Percentiles rank a stretch among this genome's conserved stretches.
phyloP scores from a whole-genome alignment of 225 moss, liverwort and hornwort species.

The Bryum argenteum region DNA sequence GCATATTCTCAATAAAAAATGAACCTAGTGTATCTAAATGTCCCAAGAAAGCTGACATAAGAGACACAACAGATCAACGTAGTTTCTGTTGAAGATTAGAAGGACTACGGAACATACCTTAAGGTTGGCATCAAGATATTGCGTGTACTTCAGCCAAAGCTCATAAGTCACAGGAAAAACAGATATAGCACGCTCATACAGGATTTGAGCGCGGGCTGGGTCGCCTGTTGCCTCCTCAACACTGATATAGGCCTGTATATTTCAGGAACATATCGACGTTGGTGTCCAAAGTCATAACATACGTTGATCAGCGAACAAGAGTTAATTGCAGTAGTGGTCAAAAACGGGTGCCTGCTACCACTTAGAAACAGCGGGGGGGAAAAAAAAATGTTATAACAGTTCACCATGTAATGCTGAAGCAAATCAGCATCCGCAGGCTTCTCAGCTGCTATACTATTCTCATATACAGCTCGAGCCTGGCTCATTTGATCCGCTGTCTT shows the following conservation, averaged over 20 bases:
- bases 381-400: background rate
- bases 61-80: slow-evolving; percentile 14
- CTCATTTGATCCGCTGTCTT: slow-evolving; percentile 73
- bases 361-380: background rate
- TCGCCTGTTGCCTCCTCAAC: slow-evolving; percentile 90
- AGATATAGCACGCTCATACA: slow-evolving; percentile 85
- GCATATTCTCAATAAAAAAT: too few relatives aligned
- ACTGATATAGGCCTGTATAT: slow-evolving; percentile 64
- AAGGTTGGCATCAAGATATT: slow-evolving; percentile 78
- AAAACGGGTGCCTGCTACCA: background rate
- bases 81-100: slow-evolving; percentile 19
- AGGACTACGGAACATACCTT: slow-evolving; percentile 57
- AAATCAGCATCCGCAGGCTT: slow-evolving; percentile 70
- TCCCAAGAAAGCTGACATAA: slow-evolving; percentile 18
- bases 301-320: slow-evolving; percentile 12
- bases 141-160: slow-evolving; percentile 85
- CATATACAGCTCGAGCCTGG: slow-evolving; percentile 66
- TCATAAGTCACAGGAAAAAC: slow-evolving; percentile 81
- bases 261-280: slow-evolving; percentile 19
- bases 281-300: slow-evolving; percentile 15
- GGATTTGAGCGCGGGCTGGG: slow-evolving; percentile 81
- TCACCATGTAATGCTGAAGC: slow-evolving; percentile 86
- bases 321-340: slow-evolving; percentile 7
- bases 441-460: slow-evolving; percentile 58
- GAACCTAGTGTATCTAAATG: background rate